Base-by-base conservation (phyloP, 2,329 filamentous ascomycete genomes). In the Emmonsia crescens region DNA sequence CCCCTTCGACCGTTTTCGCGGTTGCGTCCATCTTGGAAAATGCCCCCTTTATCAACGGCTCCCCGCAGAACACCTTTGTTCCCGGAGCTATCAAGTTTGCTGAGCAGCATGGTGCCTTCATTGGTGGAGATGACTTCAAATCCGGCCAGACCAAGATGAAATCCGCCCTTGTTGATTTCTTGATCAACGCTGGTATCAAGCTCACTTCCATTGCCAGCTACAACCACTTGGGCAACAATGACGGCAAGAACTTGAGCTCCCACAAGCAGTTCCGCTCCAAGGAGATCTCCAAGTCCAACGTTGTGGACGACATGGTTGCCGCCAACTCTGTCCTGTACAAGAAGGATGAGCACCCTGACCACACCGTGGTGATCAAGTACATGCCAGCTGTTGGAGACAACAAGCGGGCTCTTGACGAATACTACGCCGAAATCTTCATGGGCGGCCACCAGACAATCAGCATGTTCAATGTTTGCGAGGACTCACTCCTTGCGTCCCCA, bases 111-210 rank as follows among this genome's bases (percentile, higher is more conserved):
- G 83, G 84, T 62, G 86, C 92, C 65, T 99, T 96, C 80, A 91
- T 99, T 71, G 94, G 94, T 63, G 94, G 94, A 67, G 94, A 99
- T 71, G 94, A 99, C 80, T 99, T 99, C 87, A 99, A 99, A 82
- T 97, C 94, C 65, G 94, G 94, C 65, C 94, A 99, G 83, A 99
- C 94, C 75, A 99, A 99, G 86, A 99, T 99, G 94, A 99, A 99
- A 82, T 97, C 94, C 64, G 94, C 94, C 24, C 85, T 99, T 36
- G 94, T 97, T 54, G 94, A 99, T 79, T 99, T 99, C 80, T 79
- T 99, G 75, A 96, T 99, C 86, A 96, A 87, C 75, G 94, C 94
- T 56, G 94, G 94, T 74, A 97, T 99, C 84, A 96, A 96, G 82
- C 86, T 99, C 73, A 97, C 93, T 63, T 96, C 92, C 48, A 97